Percentiles rank a stretch among this genome's conserved stretches.
phyloP scores from a whole-genome alignment of 116 monocot species.

The Papilionanthe hybrid region DNA sequence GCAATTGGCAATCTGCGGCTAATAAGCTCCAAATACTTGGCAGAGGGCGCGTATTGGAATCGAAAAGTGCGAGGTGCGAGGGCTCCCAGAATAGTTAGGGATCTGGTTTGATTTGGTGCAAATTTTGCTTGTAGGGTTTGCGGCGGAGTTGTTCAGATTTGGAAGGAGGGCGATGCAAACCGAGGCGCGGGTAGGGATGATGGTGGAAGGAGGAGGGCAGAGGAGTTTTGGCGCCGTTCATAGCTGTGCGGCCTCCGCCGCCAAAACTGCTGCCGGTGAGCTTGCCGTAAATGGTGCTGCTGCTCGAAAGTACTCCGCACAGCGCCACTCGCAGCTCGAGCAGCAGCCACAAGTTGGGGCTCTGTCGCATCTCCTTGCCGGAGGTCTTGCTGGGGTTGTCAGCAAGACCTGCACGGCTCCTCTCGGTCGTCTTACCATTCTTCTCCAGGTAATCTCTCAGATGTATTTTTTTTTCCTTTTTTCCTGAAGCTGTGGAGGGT shows the following conservation, averaged over 20 bases:
- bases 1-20: no score
- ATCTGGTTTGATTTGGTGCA: neutral
- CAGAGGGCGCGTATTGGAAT: neutral
- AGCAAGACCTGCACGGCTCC: constrained; percentile 94
- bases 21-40: neutral
- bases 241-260: neutral
- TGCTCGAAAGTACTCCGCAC: constrained; percentile 13
- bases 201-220: constrained; percentile 24
- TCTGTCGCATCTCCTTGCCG: constrained; percentile 53
- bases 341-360: constrained; percentile 51
- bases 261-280: constrained; percentile 7
- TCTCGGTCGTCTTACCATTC: constrained; percentile 74
- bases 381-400: constrained; percentile 76
- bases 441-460: constrained; percentile 48
- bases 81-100: neutral
- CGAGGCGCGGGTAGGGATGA: constrained; percentile 33
- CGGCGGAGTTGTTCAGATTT: neutral
- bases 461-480: no score
- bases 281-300: constrained; percentile 9
- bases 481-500: no score
- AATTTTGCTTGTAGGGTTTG: neutral
- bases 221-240: constrained; percentile 17
- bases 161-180: constrained; percentile 21
- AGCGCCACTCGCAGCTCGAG: constrained; percentile 16
- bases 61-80: neutral